These are phyloP conservation scores for Parmelia sp. DNA, from an alignment of 495 filamentous ascomycete species.

Conservation along the genomic window DNA sequence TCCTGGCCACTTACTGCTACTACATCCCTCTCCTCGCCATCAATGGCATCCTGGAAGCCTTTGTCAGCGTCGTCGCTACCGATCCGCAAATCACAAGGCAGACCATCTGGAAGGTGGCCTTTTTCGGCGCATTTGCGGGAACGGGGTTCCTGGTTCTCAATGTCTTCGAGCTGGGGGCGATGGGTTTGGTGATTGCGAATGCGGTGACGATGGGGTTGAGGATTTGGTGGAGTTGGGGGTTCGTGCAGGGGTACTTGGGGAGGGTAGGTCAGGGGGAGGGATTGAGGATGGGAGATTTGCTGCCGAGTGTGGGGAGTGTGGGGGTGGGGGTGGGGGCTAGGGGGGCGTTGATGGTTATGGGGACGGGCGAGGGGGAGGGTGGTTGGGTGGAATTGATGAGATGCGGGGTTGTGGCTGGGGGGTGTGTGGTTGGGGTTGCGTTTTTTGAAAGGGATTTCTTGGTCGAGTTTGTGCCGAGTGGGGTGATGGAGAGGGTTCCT, in stretches of 20 bases:
- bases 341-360: conserved; percentile 23
- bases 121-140: conserved; percentile 64
- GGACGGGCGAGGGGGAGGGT: conserved; percentile 24
- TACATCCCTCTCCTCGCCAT: conserved; percentile 89
- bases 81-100: conserved; percentile 64
- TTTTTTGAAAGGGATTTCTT: conserved; percentile 20
- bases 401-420: conserved; percentile 44
- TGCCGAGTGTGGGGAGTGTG: conserved; percentile 33
- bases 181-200: conserved; percentile 78
- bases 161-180: conserved; percentile 60
- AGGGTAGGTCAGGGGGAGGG: conserved; percentile 31
- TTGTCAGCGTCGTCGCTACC: conserved; percentile 77
- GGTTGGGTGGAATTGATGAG: conserved; percentile 44
- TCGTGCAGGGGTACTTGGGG: conserved; percentile 60
- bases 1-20: conserved; percentile 75
- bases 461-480: background rate
- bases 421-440: conserved; percentile 50
- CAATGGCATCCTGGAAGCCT: conserved; percentile 89
- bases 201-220: conserved; percentile 77
- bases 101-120: conserved; percentile 72
- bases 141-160: conserved; percentile 66
- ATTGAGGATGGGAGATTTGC: conserved; percentile 27
- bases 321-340: conserved; percentile 32
- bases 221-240: conserved; percentile 69
- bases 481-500: conserved; percentile 5